Evolutionary conservation across 805 yeast species (phyloP).

Genomic region (Saccharomycopsis fodiens): DNA sequence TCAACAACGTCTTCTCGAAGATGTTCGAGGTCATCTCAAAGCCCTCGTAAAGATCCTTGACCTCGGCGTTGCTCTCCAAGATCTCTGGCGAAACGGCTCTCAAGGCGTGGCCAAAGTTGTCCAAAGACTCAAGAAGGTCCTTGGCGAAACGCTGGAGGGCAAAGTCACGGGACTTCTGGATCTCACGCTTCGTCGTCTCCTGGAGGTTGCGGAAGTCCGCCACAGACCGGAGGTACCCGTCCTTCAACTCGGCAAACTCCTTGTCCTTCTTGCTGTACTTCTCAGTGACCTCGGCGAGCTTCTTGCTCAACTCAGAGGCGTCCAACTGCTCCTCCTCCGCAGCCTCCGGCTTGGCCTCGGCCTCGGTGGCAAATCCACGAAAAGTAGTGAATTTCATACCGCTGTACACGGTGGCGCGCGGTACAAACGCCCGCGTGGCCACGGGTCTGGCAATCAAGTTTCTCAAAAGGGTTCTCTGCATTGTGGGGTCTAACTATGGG

Average conservation of each 20-base stretch:
- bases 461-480: not conserved
- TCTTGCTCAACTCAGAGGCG: slow-evolving; percentile 10
- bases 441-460: not conserved
- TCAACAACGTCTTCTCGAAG: slow-evolving; percentile 73
- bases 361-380: not conserved
- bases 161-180: slow-evolving; percentile 80
- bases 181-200: slow-evolving; percentile 80
- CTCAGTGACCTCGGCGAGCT: slow-evolving; percentile 35
- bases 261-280: slow-evolving; percentile 56
- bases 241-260: slow-evolving; percentile 76
- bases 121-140: slow-evolving; percentile 83
- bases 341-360: slow-evolving; percentile 3
- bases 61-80: slow-evolving; percentile 49
- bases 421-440: not conserved
- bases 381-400: not conserved
- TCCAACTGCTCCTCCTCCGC: not conserved
- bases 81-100: slow-evolving; percentile 61
- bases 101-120: slow-evolving; percentile 83
- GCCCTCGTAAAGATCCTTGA: slow-evolving; percentile 76
- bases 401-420: not conserved
- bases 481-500: too few relatives aligned
- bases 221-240: slow-evolving; percentile 70
- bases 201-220: slow-evolving; percentile 93
- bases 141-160: slow-evolving; percentile 89
- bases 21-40: slow-evolving; percentile 83